Base-by-base conservation (phyloP, 2,329 filamentous ascomycete genomes). In the Ophiocordyceps australis region DNA sequence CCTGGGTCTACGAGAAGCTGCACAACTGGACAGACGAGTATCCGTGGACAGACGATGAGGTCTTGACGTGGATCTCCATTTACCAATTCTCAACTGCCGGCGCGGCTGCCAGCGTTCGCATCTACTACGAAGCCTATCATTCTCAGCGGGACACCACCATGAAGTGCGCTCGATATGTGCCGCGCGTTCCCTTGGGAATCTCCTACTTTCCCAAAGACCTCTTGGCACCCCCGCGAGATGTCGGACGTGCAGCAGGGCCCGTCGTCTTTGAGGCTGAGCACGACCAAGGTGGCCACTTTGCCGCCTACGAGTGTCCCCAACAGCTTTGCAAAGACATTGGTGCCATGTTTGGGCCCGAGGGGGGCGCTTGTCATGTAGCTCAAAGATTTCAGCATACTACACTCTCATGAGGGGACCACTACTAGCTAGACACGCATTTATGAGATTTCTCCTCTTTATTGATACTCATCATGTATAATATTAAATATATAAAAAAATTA, bases 1-100 rank as follows among this genome's bases (percentile, higher is more conserved):
- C 75, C 0, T 89, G 80, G 80, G 71, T 86, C 18, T 78, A 78
- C 35, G 80, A 86, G 49, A 86, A 86, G 43, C 50, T 86, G 20
- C 23, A 20, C 9, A 79, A 78, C 37, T 86, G 78, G 79, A 72
- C 71, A 0, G 77, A 85, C 38, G 38, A 37, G 1, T 82, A 82
- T 39, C 52, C 63, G 0, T 85, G 77, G 77, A 74, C 67, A 0
- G 72, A 81, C 32, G 75, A 83, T 28, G 77, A 85, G 49, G 61
- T 85, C 7, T 49, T 80, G 15, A 79, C 71, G 0, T 86, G 77
- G 79, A 49, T 83, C 1, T 67, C 59, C 25, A 62, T 85, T 20
- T 85, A 85, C 43, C 69, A 63, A 41, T 82, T 82, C 24, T 73
- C 66, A 7, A 61, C 52, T 0, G 72, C 75, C 2, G 77, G 79